Evolutionary conservation across 139 green algal genomes (phyloP), one percentile per base, ranked within the genome.

Genomic region (Axilococcus clingmanii): DNA sequence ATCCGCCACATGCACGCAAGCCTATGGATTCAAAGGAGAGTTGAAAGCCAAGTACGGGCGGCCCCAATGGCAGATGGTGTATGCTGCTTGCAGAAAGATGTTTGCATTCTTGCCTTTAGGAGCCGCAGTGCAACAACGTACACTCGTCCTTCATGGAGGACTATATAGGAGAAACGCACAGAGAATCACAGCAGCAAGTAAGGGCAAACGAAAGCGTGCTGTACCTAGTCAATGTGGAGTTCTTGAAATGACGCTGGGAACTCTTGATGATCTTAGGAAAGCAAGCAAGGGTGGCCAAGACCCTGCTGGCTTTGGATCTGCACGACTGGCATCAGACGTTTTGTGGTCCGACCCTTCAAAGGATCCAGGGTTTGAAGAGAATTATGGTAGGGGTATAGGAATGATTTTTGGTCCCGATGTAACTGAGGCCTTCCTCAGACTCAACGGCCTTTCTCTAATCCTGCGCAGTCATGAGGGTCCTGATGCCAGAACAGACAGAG

Each of bases 91-190:
- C 64, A 79, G 78, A 54, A 59, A 60, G 20, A 20, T 91, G 2
- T 95, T 95, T 62, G 52, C 75, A 1, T 23, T 45, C 5, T 67
- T 95, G 31, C 86, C 86, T 0, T 66, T 95, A 57, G 77, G 77
- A 4, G 83, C 83, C 2, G 42, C 86, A 14, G 55, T 98, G 0
- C 57, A 48, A 1, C 20, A 36, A 11, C 63, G 56, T 16, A 84
- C 82, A 3, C 73, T 97, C 16, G 74, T 98, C 4, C 61, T 92
- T 44, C 91, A 98, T 61, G 91, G 88, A 33, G 86, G 85, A 7
- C 52, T 66, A n/a, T 69, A 71, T 51, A 40, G 72, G 44, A 9
- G 27, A 8, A 38, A 46, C 36, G 29, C 30, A 15, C 30, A 47
- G 34, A 44, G 49, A 14, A 16, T 11, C 25, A 37, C 23, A 27